A percentile compares a stretch with the other conserved stretches of the same genome.
Conservation (phyloP, 345 rosid species). For the Citrus cavaleriei region DNA sequence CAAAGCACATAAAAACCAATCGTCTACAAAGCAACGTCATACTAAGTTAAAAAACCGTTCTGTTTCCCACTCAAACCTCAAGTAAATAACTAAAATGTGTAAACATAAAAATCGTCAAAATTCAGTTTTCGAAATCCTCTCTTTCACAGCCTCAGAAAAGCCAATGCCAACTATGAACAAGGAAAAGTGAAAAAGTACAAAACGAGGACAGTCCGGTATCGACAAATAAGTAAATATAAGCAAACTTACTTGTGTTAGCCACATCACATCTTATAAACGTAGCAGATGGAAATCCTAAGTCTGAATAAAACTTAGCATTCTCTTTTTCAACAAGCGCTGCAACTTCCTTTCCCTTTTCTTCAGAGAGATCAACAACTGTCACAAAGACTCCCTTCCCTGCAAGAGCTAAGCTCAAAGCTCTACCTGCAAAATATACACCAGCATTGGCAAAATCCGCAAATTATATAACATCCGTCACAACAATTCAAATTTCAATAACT, state of each 20-base stretch:
- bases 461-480: neutral
- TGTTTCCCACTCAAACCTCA: neutral
- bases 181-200: neutral
- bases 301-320: constrained; percentile 57
- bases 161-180: neutral
- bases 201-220: neutral
- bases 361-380: constrained; percentile 67
- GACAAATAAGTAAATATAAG: neutral
- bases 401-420: constrained; percentile 79
- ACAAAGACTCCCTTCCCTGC: constrained; percentile 84
- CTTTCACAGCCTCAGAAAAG: neutral
- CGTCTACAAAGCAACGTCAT: neutral
- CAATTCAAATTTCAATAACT: neutral
- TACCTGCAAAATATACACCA: constrained; percentile 46
- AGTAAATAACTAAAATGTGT: neutral
- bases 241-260: constrained; percentile 47
- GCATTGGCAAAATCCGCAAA: too few species aligned
- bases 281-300: constrained; percentile 56
- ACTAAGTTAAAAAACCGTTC: neutral
- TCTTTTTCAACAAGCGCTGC: constrained; percentile 43
- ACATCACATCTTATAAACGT: constrained; percentile 73
- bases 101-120: neutral
- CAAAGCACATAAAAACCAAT: too few species aligned
- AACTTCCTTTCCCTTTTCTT: constrained; percentile 69
- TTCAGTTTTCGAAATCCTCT: neutral